Percentiles rank a stretch among this genome's conserved stretches.
phyloP scores from a whole-genome alignment of 495 filamentous ascomycete genomes.

The Aspergillus egyptiacus region DNA sequence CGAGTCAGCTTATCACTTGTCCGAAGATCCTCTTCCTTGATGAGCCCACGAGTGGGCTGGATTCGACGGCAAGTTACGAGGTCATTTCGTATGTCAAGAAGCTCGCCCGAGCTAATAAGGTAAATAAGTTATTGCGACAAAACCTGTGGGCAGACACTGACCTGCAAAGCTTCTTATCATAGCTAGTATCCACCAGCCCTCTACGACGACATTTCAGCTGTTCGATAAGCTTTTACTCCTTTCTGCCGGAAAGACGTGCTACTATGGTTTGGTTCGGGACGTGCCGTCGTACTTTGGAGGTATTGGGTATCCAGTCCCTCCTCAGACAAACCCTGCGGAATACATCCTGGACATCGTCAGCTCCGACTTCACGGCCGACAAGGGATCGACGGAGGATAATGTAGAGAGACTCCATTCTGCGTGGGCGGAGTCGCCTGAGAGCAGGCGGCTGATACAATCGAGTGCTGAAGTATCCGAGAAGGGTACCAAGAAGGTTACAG shows the following conservation, averaged over 20 bases:
- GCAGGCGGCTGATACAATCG: slow-evolving; percentile 9
- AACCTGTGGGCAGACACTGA: neutral
- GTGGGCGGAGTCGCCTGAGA: slow-evolving; percentile 27
- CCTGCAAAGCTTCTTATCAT: slow-evolving; percentile 57
- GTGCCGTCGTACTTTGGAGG: slow-evolving; percentile 53
- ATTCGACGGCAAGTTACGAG: slow-evolving; percentile 63
- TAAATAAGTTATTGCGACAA: slow-evolving; percentile 23
- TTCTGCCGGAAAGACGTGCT: slow-evolving; percentile 61
- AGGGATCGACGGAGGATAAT: slow-evolving; percentile 29
- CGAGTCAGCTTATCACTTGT: slow-evolving; percentile 69
- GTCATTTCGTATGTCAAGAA: slow-evolving; percentile 59
- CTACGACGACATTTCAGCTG: slow-evolving; percentile 65
- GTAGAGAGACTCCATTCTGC: slow-evolving; percentile 25
- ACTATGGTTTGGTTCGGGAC: slow-evolving; percentile 53
- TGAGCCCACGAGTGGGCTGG: slow-evolving; percentile 75
- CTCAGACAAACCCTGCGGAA: slow-evolving; percentile 71
- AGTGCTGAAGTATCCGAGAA: slow-evolving; percentile 14
- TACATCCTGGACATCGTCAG: slow-evolving; percentile 70
- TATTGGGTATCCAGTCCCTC: slow-evolving; percentile 54
- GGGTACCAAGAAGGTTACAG: neutral
- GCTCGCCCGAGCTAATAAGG: slow-evolving; percentile 60
- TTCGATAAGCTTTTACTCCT: slow-evolving; percentile 76
- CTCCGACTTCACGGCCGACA: slow-evolving; percentile 57
- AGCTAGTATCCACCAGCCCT: slow-evolving; percentile 77
- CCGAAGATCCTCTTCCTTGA: slow-evolving; percentile 77